A percentile compares a stretch with the other conserved stretches of the same genome.
Conservation (phyloP, 495 filamentous ascomycete species). For the Xylaria nigripes region DNA sequence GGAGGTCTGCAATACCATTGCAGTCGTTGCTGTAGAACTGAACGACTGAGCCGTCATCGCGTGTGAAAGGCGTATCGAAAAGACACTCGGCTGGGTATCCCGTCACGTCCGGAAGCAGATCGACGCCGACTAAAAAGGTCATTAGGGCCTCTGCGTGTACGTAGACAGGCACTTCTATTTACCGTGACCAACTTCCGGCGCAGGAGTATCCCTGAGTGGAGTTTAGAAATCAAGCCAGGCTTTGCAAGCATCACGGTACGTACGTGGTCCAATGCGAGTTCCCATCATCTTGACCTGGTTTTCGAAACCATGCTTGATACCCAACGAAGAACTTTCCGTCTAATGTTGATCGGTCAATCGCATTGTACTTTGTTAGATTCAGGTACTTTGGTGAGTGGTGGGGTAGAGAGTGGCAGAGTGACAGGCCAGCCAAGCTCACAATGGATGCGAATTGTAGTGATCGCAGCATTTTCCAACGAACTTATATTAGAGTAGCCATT, state of each 20-base stretch:
- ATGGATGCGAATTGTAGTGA: background rate
- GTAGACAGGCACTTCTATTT: background rate
- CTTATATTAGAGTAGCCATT: background rate
- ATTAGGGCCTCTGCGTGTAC: background rate
- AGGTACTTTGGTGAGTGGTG: too few species aligned
- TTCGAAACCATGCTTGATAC: constrained; percentile 28
- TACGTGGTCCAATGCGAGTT: constrained; percentile 27
- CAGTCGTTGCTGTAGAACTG: constrained; percentile 29
- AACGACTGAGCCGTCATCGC: constrained; percentile 12
- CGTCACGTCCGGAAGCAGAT: constrained; percentile 26
- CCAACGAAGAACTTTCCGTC: constrained; percentile 26
- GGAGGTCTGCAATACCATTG: constrained; percentile 26
- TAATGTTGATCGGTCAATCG: constrained; percentile 22
- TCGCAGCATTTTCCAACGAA: background rate
- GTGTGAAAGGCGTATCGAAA: constrained; percentile 23
- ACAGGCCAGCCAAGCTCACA: constrained; percentile 3
- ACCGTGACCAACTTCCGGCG: constrained; percentile 21
- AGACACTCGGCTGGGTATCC: constrained; percentile 27
- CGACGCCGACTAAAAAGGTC: constrained; percentile 17
- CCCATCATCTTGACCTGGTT: constrained; percentile 22
- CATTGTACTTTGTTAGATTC: too few species aligned
- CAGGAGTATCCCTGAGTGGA: constrained; percentile 12
- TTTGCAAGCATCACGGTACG: background rate
- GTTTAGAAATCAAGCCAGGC: background rate
- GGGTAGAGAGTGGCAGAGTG: background rate